Percentiles rank a stretch among this genome's conserved stretches.
Conservation (phyloP, 441 rosid species). For the Sinapis alba region DNA sequence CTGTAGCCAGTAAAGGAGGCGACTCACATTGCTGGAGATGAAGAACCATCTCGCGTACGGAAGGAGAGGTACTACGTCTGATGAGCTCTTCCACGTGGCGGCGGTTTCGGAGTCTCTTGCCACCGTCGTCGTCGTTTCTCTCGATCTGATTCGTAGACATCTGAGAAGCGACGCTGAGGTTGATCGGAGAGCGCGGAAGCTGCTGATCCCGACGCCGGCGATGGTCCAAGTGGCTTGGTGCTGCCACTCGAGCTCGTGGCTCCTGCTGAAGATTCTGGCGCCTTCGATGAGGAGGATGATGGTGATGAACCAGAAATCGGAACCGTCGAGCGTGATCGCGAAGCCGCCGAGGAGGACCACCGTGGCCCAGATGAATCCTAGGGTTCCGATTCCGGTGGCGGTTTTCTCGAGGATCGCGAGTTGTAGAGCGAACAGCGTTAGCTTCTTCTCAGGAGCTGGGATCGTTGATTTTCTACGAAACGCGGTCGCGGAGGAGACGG, state of each 20-base stretch:
- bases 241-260: conserved; percentile 96
- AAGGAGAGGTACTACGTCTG: conserved; percentile 67
- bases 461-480: conserved; percentile 8
- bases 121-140: background rate
- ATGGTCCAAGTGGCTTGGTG: conserved; percentile 93
- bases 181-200: conserved; percentile 67
- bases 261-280: conserved; percentile 83
- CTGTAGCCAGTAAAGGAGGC: conserved; percentile 87
- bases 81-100: conserved; percentile 45
- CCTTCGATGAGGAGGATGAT: conserved; percentile 83
- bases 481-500: conserved; percentile 37
- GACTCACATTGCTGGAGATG: conserved; percentile 66
- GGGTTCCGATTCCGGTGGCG: conserved; percentile 86
- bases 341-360: conserved; percentile 95
- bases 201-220: conserved; percentile 69
- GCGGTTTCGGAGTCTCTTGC: background rate
- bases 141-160: background rate
- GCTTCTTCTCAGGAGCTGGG: conserved; percentile 79
- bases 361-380: conserved; percentile 96
- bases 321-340: conserved; percentile 75
- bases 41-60: conserved; percentile 79
- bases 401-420: conserved; percentile 85
- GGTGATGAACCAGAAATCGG: conserved; percentile 93
- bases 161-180: conserved; percentile 44
- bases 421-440: conserved; percentile 85